Conservation (phyloP, 164 flowering plant genomes). For the Macadamia integrifolia region DNA sequence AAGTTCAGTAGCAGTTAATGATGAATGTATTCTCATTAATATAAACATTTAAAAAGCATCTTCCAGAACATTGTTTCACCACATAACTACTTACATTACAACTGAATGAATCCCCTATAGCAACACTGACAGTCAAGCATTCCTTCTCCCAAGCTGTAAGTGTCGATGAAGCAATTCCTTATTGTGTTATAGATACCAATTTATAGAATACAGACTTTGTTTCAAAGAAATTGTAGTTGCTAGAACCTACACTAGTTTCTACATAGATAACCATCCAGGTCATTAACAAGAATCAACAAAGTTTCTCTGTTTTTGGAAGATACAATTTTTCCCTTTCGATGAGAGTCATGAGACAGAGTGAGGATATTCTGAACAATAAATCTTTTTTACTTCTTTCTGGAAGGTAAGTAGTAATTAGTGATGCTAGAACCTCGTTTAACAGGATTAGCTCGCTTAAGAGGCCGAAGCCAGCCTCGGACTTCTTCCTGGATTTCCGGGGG, state of each 20-base stretch:
- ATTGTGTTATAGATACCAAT: too few relatives aligned
- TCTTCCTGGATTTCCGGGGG: constrained; percentile 78
- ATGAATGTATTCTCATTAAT: too few relatives aligned
- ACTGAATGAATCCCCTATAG: too few relatives aligned
- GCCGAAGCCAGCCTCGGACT: constrained; percentile 52
- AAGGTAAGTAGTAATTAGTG: constrained; percentile 60
- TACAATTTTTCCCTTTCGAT: neutral
- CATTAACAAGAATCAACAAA: neutral
- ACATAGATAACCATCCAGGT: neutral
- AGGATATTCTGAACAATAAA: neutral
- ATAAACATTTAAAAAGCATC: too few relatives aligned
- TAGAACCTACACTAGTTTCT: neutral
- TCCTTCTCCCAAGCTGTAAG: too few relatives aligned
- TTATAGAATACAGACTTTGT: too few relatives aligned
- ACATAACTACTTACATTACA: too few relatives aligned
- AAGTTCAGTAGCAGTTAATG: too few relatives aligned
- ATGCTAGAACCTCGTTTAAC: constrained; percentile 50
- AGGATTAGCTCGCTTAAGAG: constrained; percentile 48
- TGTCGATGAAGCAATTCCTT: too few relatives aligned
- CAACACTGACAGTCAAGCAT: too few relatives aligned
- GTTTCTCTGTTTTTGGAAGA: neutral
- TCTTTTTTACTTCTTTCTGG: constrained; percentile 18
- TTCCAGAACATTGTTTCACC: too few relatives aligned
- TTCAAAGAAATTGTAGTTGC: neutral
- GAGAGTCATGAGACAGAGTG: neutral